Evolutionary conservation across 2,329 filamentous ascomycete species (phyloP).

Genomic region (Alternaria postmessia): DNA sequence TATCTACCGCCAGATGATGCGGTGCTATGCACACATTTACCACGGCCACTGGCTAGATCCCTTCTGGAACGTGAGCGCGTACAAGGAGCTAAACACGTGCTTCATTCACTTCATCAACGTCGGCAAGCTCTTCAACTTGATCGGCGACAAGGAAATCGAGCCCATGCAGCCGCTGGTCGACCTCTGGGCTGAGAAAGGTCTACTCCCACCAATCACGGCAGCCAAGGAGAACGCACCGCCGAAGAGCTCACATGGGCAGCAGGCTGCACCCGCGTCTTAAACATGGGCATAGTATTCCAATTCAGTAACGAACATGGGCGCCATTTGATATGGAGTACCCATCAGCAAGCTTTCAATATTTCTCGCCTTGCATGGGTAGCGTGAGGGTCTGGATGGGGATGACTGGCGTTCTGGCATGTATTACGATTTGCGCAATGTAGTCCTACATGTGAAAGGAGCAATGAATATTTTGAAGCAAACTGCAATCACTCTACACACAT

Average conservation of each 20-base stretch:
- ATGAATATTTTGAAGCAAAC: conserved; percentile 4
- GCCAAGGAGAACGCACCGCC: conserved; percentile 33
- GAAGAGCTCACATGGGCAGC: conserved; percentile 28
- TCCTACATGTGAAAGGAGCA: conserved; percentile 10
- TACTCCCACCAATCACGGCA: conserved; percentile 66
- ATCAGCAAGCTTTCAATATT: conserved; percentile 16
- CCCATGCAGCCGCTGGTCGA: conserved; percentile 96
- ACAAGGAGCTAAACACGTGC: conserved; percentile 63
- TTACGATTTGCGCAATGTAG: conserved; percentile 14
- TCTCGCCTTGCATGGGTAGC: conserved; percentile 19
- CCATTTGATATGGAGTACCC: conserved; percentile 21
- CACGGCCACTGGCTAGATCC: conserved; percentile 61
- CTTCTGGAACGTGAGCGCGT: conserved; percentile 59
- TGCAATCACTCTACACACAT: neutral
- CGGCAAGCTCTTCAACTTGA: conserved; percentile 79
- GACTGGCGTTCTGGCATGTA: conserved; percentile 19
- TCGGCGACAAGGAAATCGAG: conserved; percentile 89
- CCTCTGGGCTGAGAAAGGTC: conserved; percentile 87
- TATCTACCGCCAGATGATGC: conserved; percentile 65
- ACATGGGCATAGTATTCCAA: neutral
- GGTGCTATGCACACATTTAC: conserved; percentile 63
- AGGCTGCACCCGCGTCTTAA: conserved; percentile 25
- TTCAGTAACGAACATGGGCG: neutral
- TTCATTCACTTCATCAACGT: conserved; percentile 64
- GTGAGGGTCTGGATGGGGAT: conserved; percentile 4